phyloP scores from a whole-genome alignment of 768 basidiomycete genomes.

The Hemileccinum impolitum region DNA sequence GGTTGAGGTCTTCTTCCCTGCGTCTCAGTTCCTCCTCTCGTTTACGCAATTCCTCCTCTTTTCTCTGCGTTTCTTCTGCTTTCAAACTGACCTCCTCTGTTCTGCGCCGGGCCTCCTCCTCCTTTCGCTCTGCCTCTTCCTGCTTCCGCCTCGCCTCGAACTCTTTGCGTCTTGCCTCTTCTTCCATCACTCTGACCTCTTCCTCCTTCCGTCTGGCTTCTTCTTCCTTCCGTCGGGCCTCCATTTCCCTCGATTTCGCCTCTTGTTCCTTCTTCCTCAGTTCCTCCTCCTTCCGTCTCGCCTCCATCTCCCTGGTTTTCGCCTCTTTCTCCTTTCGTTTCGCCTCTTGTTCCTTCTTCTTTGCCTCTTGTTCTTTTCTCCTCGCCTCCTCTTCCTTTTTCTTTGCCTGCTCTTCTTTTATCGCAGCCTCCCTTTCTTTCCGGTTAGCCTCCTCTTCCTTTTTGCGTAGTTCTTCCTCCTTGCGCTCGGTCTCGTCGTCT shows the following conservation, averaged over 20 bases:
- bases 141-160: slow-evolving; percentile 31
- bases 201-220: slow-evolving; percentile 23
- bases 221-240: slow-evolving; percentile 29
- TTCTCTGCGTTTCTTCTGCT: slow-evolving; percentile 23
- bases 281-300: slow-evolving; percentile 19
- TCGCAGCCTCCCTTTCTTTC: slow-evolving; percentile 24
- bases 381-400: slow-evolving; percentile 27
- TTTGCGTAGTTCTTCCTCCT: slow-evolving; percentile 27
- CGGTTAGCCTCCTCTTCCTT: slow-evolving; percentile 33
- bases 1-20: slow-evolving; percentile 32
- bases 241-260: slow-evolving; percentile 27
- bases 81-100: slow-evolving; percentile 25
- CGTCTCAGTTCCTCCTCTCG: slow-evolving; percentile 29
- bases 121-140: slow-evolving; percentile 27
- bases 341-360: slow-evolving; percentile 14
- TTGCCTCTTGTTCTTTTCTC: slow-evolving; percentile 32
- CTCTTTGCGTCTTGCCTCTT: slow-evolving; percentile 27
- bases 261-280: slow-evolving; percentile 24
- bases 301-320: slow-evolving; percentile 29
- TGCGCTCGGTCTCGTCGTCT: slow-evolving; percentile 25
- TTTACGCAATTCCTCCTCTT: slow-evolving; percentile 24
- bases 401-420: slow-evolving; percentile 26
- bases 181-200: slow-evolving; percentile 24
- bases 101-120: slow-evolving; percentile 28
- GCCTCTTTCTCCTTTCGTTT: slow-evolving; percentile 23